phyloP scores from a whole-genome alignment of 208 protist species.

The Crithidia thermophila region DNA sequence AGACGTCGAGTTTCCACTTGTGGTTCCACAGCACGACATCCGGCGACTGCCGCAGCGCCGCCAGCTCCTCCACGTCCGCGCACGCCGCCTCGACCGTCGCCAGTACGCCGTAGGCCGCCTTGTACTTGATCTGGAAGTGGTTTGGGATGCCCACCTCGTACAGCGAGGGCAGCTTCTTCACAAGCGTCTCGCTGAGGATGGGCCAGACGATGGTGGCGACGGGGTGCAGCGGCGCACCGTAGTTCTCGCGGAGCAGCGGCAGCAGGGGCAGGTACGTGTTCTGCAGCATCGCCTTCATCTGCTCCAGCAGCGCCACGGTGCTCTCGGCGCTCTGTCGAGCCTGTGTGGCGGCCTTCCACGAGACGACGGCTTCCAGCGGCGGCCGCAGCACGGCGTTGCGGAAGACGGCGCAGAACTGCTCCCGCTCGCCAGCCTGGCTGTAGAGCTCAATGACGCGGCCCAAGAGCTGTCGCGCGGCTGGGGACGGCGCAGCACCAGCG shows the following conservation, averaged over 20 bases:
- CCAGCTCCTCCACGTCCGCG: conserved; percentile 59
- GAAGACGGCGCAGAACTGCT: conserved; percentile 67
- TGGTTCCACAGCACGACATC: conserved; percentile 80
- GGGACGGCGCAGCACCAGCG: background rate
- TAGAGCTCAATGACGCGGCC: conserved; percentile 57
- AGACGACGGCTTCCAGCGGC: conserved; percentile 65
- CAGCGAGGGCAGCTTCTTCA: conserved; percentile 79
- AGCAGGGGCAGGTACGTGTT: conserved; percentile 52
- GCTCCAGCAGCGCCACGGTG: conserved; percentile 53
- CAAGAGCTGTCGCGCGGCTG: conserved; percentile 21
- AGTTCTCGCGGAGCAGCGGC: conserved; percentile 49
- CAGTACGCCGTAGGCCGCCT: conserved; percentile 66
- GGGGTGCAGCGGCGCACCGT: conserved; percentile 44
- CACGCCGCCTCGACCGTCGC: conserved; percentile 57
- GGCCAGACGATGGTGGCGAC: conserved; percentile 81
- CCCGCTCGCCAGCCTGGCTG: conserved; percentile 31
- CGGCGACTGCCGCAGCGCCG: conserved; percentile 52
- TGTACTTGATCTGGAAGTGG: conserved; percentile 78
- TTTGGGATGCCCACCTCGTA: conserved; percentile 76
- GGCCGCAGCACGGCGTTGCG: conserved; percentile 60
- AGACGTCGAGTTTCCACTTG: conserved; percentile 92
- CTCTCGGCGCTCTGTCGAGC: conserved; percentile 66
- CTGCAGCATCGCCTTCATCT: conserved; percentile 45
- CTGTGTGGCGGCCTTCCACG: conserved; percentile 83
- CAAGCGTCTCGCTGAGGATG: conserved; percentile 67